Base-by-base conservation (phyloP, 2,329 filamentous ascomycete species). In the Claviceps sp. region DNA sequence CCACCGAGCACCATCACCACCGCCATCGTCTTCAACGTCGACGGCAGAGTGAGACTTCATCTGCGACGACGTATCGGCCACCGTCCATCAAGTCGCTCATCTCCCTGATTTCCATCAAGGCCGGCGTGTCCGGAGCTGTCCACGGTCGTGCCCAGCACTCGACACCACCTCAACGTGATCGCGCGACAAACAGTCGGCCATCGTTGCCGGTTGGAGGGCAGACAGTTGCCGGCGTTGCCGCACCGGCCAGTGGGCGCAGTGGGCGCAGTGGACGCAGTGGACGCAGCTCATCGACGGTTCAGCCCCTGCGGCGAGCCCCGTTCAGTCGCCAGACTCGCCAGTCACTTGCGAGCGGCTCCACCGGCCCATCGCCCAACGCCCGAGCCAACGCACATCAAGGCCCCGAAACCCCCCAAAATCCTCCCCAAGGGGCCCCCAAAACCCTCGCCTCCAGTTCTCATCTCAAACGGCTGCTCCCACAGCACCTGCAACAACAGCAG, bases 181-280 rank as follows among this genome's bases (percentile, higher is more conserved):
- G 64, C 56, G 62, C 64, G 53, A 59, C 61, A 56, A 60, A 62
- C 54, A 64, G 59, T 49, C 59, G 58, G 5, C 49, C 46, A 22
- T 52, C 42, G 8, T 6, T 8, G 6, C 42, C 16, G 23, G 7
- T 23, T 34, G 29, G 29, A 34, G 29, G 29, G 9, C 29, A 34
- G 29, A 34, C 4, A 34, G 29, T 4, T 11, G 29, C 9, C 29
- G 29, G 17, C 8, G 16, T 17, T 40, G 39, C 39, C 39, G 39
- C 16, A 40, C 39, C n/a, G 16, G 39, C 40, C 40, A 42, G 17
- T 11, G 17, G 40, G 6, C 37, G 14, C 16, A 13, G n/a, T 11
- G 17, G 39, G 3, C 37, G 13, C n/a, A n/a, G 14, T 39, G 16
- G 14, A 14, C 37, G 37, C 29, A 34, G 29, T 34, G 16, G 37